Evolutionary conservation across 306 rosid species (phyloP), one percentile per base, ranked within the genome.

Genomic region (Cyamopsis tetragonoloba): DNA sequence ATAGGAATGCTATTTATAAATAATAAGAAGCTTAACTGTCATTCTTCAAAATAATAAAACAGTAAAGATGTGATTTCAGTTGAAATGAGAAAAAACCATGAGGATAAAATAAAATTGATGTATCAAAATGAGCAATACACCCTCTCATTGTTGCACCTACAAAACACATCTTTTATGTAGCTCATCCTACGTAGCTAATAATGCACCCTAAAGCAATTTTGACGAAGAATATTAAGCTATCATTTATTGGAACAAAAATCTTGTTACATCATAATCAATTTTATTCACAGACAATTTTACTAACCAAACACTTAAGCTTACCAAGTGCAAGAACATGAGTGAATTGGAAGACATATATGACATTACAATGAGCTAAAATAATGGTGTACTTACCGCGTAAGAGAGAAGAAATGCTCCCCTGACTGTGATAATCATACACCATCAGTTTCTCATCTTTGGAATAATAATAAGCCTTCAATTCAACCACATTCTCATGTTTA

Each of bases 361-460:
- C 2, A 35, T 11, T 62, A 34, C 24, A 39, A 42, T 27, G 37
- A 30, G 27, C 56, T 7, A 26, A 50, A 50, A 58, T 20, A 56
- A 47, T n/a, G 68, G 57, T n/a, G n/a, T 14, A 56, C 84, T 70
- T 79, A 79, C 84, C 84, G 31, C 74, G 84, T 47, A 79, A 64
- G 73, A 79, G 11, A 42, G 84, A 62, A 63, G 84, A 64, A 69
- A 79, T 22, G 32, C 80, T 79, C 41, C 84, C 84, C 14, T 70
- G 77, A 32, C 53, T 69, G 32, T 74, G 7, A 41, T 74, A 63
- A 63, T 79, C 84, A 55, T 79, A 79, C 2, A 79, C 84, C 77
- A 79, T 73, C 22, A 79, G 61, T 51, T 78, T 78, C 72, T 78
- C 82, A 67, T 78, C 82, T 67, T 78, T 78, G 48, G 83, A 79